Percentiles rank a stretch among this genome's conserved stretches.
These are phyloP conservation scores for Phytophthora citrophthora DNA, from an alignment of 352 stramenopile genomes.

Conservation along the genomic window DNA sequence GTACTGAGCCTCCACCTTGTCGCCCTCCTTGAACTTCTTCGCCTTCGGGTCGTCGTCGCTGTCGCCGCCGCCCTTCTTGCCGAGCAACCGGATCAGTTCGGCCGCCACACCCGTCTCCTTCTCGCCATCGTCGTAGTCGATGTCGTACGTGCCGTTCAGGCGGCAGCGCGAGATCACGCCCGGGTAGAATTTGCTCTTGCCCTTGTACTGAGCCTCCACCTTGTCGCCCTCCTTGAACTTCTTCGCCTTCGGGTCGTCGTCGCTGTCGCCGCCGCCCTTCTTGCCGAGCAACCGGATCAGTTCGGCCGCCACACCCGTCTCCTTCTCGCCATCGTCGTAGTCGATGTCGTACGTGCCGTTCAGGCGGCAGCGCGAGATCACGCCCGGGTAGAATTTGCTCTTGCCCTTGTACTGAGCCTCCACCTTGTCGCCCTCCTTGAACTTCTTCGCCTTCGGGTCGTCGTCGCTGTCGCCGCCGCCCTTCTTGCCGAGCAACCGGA, in stretches of 20 bases:
- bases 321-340: conserved; percentile 29
- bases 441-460: conserved; percentile 25
- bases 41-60: conserved; percentile 19
- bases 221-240: conserved; percentile 18
- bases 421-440: conserved; percentile 27
- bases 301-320: conserved; percentile 27
- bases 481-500: conserved; percentile 22
- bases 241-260: conserved; percentile 22
- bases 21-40: conserved; percentile 24
- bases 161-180: conserved; percentile 21
- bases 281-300: conserved; percentile 23
- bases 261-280: conserved; percentile 18
- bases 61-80: conserved; percentile 14
- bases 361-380: conserved; percentile 26
- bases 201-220: conserved; percentile 27
- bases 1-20: conserved; percentile 27
- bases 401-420: conserved; percentile 31
- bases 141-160: conserved; percentile 26
- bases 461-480: conserved; percentile 20
- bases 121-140: conserved; percentile 25
- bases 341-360: conserved; percentile 31
- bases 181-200: conserved; percentile 27
- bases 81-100: conserved; percentile 15
- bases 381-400: conserved; percentile 28
- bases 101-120: conserved; percentile 25